phyloP scores from a whole-genome alignment of 2,329 filamentous ascomycete species.

The Sporothrix curviconia region DNA sequence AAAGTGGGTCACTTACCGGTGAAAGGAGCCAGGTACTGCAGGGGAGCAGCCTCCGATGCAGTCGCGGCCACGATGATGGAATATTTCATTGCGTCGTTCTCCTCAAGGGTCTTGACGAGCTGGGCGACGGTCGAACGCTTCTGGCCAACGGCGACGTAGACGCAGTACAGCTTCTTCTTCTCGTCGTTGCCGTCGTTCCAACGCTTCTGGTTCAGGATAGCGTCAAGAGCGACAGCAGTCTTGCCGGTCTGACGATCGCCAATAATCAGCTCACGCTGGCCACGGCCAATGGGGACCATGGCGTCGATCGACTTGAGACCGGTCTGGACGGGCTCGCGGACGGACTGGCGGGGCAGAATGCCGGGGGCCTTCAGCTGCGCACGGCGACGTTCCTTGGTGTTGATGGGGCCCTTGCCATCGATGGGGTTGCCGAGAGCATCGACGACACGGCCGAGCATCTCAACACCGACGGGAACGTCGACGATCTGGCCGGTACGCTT shows the following conservation, averaged over 20 bases:
- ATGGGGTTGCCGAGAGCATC: slow-evolving; percentile 99
- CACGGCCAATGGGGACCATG: slow-evolving; percentile 99
- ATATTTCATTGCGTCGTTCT: slow-evolving; percentile 99
- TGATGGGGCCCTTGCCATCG: slow-evolving; percentile 96
- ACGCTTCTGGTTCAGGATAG: slow-evolving; percentile 98
- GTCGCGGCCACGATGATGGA: slow-evolving; percentile 88
- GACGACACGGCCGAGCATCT: slow-evolving; percentile 94
- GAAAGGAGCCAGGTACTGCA: slow-evolving; percentile 93
- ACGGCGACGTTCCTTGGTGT: slow-evolving; percentile 86
- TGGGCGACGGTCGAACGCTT: slow-evolving; percentile 99
- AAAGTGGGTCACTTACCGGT: slow-evolving; percentile 47
- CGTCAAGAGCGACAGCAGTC: slow-evolving; percentile 95
- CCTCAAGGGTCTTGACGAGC: slow-evolving; percentile 98
- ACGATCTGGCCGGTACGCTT: slow-evolving; percentile 99
- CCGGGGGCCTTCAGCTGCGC: slow-evolving; percentile 98
- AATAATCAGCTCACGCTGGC: slow-evolving; percentile 99
- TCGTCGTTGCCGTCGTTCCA: slow-evolving; percentile 88
- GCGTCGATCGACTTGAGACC: slow-evolving; percentile 98
- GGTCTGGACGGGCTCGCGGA: slow-evolving; percentile 98
- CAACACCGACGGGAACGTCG: slow-evolving; percentile 87
- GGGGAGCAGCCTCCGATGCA: slow-evolving; percentile 89
- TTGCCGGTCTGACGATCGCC: slow-evolving; percentile 99
- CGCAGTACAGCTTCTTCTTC: slow-evolving; percentile 97
- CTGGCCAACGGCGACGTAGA: slow-evolving; percentile 98
- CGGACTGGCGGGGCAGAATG: slow-evolving; percentile 93